These are phyloP conservation scores for Fusarium gaditjirri DNA, from an alignment of 2,329 filamentous ascomycete species.

Conservation along the genomic window DNA sequence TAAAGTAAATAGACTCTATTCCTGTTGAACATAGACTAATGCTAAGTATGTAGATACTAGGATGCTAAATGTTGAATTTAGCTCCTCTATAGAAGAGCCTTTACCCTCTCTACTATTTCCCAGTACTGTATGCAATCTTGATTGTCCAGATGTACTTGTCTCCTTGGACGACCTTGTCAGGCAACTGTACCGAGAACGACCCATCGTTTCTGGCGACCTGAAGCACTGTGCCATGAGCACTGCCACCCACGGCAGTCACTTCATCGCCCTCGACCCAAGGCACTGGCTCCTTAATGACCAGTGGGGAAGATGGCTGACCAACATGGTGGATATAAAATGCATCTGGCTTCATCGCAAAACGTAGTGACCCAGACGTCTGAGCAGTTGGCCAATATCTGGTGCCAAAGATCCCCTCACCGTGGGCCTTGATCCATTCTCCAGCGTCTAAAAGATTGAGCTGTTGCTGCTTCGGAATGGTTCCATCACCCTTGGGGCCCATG, in stretches of 20 bases:
- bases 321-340: not conserved
- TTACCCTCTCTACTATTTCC: not conserved
- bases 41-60: not conserved
- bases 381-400: not conserved
- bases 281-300: not conserved
- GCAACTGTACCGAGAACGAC: not conserved
- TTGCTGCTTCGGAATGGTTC: not conserved
- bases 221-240: not conserved
- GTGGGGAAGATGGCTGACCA: not conserved
- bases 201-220: rapidly evolving
- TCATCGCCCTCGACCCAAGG: not conserved
- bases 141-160: not conserved
- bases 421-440: not conserved
- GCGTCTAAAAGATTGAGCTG: not conserved
- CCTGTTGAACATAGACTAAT: too few species aligned
- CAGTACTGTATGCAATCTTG: not conserved
- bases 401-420: not conserved
- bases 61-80: not conserved
- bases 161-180: not conserved
- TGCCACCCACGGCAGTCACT: not conserved
- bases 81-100: not conserved
- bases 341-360: not conserved
- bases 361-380: not conserved
- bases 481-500: not conserved
- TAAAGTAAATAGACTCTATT: too few species aligned